Percentiles rank a stretch among this genome's conserved stretches.
Evolutionary conservation across 1,284 basidiomycete species (phyloP).

Genomic region (Sanguinoderma infundibulare): DNA sequence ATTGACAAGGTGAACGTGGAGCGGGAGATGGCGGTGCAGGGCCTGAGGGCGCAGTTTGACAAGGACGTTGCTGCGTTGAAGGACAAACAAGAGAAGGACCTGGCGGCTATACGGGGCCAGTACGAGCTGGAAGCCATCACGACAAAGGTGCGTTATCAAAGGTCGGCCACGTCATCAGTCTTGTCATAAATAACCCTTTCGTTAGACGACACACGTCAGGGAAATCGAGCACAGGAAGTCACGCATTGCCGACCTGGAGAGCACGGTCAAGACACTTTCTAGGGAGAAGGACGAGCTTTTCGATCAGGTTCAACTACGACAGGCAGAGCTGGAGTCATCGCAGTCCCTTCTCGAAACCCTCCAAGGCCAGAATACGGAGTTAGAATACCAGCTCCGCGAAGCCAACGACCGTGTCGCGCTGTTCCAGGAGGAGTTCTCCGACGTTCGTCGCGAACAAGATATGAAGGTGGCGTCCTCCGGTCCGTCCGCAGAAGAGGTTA

Average conservation of each 20-base stretch:
- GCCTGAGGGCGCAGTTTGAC: conserved; percentile 75
- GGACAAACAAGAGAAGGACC: conserved; percentile 79
- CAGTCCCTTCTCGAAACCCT: conserved; percentile 75
- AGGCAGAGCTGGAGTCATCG: conserved; percentile 86
- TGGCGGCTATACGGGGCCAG: conserved; percentile 66
- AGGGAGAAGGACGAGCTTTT: conserved; percentile 81
- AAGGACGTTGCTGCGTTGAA: conserved; percentile 67
- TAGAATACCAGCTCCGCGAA: conserved; percentile 86
- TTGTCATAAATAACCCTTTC: neutral
- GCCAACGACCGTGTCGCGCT: conserved; percentile 70
- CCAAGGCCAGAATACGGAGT: conserved; percentile 79
- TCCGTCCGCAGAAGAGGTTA: conserved; percentile 71
- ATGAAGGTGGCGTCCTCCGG: conserved; percentile 47
- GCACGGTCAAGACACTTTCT: conserved; percentile 67
- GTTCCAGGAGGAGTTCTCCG: conserved; percentile 74
- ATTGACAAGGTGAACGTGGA: conserved; percentile 65
- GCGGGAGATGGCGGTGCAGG: conserved; percentile 72
- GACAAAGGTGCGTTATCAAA: conserved; percentile 65
- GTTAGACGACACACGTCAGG: conserved; percentile 69
- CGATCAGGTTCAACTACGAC: conserved; percentile 82
- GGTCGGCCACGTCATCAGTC: neutral
- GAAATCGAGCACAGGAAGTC: conserved; percentile 66
- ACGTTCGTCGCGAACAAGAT: conserved; percentile 64
- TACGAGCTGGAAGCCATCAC: conserved; percentile 79
- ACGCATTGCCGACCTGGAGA: conserved; percentile 74